Conservation (phyloP, 83 land plant species). For the Picea engelmannii region DNA sequence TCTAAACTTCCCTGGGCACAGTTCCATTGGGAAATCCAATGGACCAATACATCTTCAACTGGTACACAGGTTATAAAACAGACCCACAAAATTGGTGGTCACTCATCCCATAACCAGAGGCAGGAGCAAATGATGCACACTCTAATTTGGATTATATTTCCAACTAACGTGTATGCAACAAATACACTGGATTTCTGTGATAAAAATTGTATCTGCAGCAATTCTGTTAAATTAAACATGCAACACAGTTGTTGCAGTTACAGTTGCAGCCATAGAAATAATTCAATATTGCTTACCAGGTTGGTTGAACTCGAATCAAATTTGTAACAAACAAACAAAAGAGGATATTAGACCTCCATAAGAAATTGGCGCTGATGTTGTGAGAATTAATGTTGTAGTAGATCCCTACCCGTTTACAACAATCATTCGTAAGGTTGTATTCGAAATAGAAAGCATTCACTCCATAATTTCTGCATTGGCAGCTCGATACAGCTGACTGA, state of each 20-base stretch:
- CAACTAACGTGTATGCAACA: neutral
- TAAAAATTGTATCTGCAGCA: neutral
- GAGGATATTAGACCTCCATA: slow-evolving; percentile 14
- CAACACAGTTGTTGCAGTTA: slow-evolving; percentile 6
- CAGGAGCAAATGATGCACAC: neutral
- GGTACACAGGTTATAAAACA: neutral
- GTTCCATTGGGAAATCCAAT: neutral
- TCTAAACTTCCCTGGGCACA: neutral
- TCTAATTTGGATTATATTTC: neutral
- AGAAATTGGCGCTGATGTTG: slow-evolving; percentile 13
- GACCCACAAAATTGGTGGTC: neutral
- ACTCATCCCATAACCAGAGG: neutral
- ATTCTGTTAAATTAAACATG: neutral
- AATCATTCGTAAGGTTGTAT: slow-evolving; percentile 16
- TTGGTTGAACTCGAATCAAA: slow-evolving; percentile 15
- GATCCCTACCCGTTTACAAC: slow-evolving; percentile 15
- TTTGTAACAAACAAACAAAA: slow-evolving; percentile 11
- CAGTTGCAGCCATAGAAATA: slow-evolving; percentile 10
- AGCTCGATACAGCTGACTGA: slow-evolving; percentile 9
- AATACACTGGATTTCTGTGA: neutral
- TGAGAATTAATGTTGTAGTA: slow-evolving; percentile 10
- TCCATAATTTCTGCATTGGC: slow-evolving; percentile 9
- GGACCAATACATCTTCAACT: neutral
- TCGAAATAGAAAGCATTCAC: slow-evolving; percentile 14
- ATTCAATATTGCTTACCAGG: slow-evolving; percentile 15